Evolutionary conservation across 129 eudicot species (phyloP).

Genomic region (Flaveria robusta): DNA sequence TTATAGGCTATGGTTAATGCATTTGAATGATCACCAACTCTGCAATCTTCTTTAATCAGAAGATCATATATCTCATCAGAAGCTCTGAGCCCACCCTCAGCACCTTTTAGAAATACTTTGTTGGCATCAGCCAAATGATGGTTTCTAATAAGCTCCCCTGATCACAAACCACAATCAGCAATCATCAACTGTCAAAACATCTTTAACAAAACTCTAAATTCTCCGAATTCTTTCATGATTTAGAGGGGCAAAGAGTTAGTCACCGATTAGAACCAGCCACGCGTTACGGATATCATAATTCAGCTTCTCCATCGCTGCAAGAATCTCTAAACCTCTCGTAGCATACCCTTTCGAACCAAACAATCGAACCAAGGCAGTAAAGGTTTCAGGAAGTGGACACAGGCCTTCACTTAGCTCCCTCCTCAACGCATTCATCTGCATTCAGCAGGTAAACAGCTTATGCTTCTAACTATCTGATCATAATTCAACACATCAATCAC

Average conservation of each 20-base stretch:
- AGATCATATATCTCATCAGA: constrained; percentile 88
- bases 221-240: neutral
- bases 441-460: constrained; percentile 12
- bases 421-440: constrained; percentile 89
- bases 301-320: constrained; percentile 95
- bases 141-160: constrained; percentile 88
- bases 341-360: constrained; percentile 88
- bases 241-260: neutral
- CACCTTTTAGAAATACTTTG: constrained; percentile 86
- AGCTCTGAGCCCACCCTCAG: constrained; percentile 86
- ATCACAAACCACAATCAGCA: constrained; percentile 25
- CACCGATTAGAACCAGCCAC: constrained; percentile 91
- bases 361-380: constrained; percentile 72
- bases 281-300: constrained; percentile 77
- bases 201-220: neutral
- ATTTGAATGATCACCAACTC: constrained; percentile 93
- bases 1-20: constrained; percentile 96
- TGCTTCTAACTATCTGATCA: neutral
- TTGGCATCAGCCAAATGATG: constrained; percentile 84
- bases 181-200: constrained; percentile 6
- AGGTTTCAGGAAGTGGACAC: constrained; percentile 92
- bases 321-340: constrained; percentile 83
- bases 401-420: constrained; percentile 89
- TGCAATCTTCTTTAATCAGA: constrained; percentile 82
- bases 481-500: neutral